Percentiles rank a stretch among this genome's conserved stretches.
These are phyloP conservation scores for Musa balbisiana DNA, from an alignment of 202 grass and related monocot genomes.

Conservation along the genomic window DNA sequence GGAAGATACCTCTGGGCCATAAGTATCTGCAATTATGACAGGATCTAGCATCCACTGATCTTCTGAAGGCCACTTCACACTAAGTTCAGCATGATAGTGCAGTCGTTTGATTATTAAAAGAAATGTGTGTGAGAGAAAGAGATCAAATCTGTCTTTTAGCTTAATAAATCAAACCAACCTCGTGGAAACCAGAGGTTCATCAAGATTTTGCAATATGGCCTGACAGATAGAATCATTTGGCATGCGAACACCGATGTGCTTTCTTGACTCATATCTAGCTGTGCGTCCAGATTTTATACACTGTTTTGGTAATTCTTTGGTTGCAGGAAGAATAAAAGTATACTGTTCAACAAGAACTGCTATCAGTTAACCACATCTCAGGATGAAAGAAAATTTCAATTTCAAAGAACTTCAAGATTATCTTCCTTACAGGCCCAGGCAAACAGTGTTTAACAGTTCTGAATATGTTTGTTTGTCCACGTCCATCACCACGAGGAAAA, in stretches of 20 bases:
- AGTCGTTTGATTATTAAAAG: not conserved
- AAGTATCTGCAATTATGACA: slow-evolving; percentile 64
- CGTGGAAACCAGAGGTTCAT: slow-evolving; percentile 79
- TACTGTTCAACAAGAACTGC: slow-evolving; percentile 44
- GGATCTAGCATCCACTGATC: slow-evolving; percentile 96
- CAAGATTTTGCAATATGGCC: slow-evolving; percentile 73
- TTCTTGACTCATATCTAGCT: slow-evolving; percentile 71
- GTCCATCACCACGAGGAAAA: slow-evolving; percentile 74
- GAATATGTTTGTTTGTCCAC: slow-evolving; percentile 73
- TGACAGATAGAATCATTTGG: slow-evolving; percentile 79
- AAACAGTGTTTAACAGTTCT: slow-evolving; percentile 65
- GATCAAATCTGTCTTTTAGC: not conserved
- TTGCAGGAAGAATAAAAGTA: slow-evolving; percentile 86
- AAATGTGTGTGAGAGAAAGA: not conserved
- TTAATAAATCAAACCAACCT: slow-evolving; percentile 36
- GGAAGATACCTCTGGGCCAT: slow-evolving; percentile 54
- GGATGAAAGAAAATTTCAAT: not conserved
- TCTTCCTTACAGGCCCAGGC: slow-evolving; percentile 76
- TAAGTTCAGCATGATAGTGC: slow-evolving; percentile 29
- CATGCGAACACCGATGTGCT: slow-evolving; percentile 68
- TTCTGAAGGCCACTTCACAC: slow-evolving; percentile 79
- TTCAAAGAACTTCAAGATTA: not conserved
- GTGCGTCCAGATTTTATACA: slow-evolving; percentile 63
- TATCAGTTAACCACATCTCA: slow-evolving; percentile 12
- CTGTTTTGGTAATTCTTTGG: slow-evolving; percentile 81